Conservation (phyloP, 2,329 filamentous ascomycete species). For the Fusarium sp. region DNA sequence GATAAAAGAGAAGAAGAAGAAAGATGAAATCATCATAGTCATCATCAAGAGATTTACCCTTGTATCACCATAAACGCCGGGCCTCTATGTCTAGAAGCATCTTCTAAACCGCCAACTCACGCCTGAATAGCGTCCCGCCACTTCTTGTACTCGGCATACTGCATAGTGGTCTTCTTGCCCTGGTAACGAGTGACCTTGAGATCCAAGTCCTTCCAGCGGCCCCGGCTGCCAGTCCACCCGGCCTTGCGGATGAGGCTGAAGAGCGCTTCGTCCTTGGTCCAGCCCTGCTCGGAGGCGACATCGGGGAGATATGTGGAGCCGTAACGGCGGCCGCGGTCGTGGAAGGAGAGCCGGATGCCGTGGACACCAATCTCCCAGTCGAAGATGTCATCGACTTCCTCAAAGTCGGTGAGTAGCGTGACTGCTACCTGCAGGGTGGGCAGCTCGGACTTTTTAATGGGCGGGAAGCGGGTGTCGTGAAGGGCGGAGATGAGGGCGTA, state of each 20-base stretch:
- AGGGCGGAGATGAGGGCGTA: conserved; percentile 86
- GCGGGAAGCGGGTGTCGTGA: conserved; percentile 71
- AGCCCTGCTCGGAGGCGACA: conserved; percentile 91
- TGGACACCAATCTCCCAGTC: conserved; percentile 91
- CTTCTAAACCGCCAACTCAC: conserved; percentile 26
- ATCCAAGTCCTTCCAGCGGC: conserved; percentile 82
- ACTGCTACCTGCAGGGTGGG: conserved; percentile 73
- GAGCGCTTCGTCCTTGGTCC: conserved; percentile 92
- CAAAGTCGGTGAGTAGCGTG: conserved; percentile 88
- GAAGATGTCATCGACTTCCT: conserved; percentile 76
- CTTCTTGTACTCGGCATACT: conserved; percentile 79
- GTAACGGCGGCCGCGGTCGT: conserved; percentile 77
- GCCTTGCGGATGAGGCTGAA: conserved; percentile 94
- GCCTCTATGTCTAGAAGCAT: conserved; percentile 47
- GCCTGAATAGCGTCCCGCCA: conserved; percentile 79
- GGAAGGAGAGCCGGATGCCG: conserved; percentile 88
- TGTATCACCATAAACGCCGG: conserved; percentile 41
- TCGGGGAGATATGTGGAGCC: conserved; percentile 93
- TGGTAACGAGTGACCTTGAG: conserved; percentile 87
- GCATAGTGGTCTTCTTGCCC: conserved; percentile 79
- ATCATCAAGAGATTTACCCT: conserved; percentile 17
- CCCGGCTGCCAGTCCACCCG: conserved; percentile 86
- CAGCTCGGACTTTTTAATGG: conserved; percentile 66
- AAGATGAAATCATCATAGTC: conserved; percentile 6
- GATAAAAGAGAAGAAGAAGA: conserved; percentile 11